Conservation (phyloP, 768 basidiomycete species). For the Candolleomyces efflorescens region DNA sequence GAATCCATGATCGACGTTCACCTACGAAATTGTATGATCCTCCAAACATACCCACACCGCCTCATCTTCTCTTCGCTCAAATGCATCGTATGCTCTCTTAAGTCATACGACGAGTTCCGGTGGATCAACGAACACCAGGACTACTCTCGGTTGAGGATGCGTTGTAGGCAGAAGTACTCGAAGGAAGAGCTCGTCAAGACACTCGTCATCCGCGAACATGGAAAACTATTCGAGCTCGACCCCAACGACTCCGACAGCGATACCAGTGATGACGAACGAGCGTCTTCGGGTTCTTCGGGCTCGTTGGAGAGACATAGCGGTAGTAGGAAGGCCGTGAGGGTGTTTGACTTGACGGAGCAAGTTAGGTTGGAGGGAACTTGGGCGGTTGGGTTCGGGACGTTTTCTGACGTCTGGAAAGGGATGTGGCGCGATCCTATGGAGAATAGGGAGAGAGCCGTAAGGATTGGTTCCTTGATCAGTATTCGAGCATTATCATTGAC, state of each 20-base stretch:
- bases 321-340: background rate
- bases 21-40: slow-evolving; percentile 54
- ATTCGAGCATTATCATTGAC: background rate
- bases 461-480: background rate
- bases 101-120: slow-evolving; percentile 54
- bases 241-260: background rate
- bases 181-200: slow-evolving; percentile 55
- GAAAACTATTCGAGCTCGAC: too few species aligned
- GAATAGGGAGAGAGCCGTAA: slow-evolving; percentile 30
- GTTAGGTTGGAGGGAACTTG: slow-evolving; percentile 42
- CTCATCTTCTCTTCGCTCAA: slow-evolving; percentile 53
- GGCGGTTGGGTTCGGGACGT: slow-evolving; percentile 50
- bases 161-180: slow-evolving; percentile 53
- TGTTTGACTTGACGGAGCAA: slow-evolving; percentile 56
- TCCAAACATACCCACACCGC: slow-evolving; percentile 46
- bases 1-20: slow-evolving; percentile 56
- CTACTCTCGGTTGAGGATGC: slow-evolving; percentile 51
- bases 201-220: slow-evolving; percentile 34
- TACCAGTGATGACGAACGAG: background rate
- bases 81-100: slow-evolving; percentile 47
- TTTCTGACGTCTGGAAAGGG: slow-evolving; percentile 61
- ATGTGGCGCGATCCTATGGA: slow-evolving; percentile 46
- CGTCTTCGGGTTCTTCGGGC: background rate
- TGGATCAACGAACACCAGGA: slow-evolving; percentile 53
- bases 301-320: background rate